Evolutionary conservation across 1,284 basidiomycete species (phyloP).

Genomic region (Moniliophthora roreri): DNA sequence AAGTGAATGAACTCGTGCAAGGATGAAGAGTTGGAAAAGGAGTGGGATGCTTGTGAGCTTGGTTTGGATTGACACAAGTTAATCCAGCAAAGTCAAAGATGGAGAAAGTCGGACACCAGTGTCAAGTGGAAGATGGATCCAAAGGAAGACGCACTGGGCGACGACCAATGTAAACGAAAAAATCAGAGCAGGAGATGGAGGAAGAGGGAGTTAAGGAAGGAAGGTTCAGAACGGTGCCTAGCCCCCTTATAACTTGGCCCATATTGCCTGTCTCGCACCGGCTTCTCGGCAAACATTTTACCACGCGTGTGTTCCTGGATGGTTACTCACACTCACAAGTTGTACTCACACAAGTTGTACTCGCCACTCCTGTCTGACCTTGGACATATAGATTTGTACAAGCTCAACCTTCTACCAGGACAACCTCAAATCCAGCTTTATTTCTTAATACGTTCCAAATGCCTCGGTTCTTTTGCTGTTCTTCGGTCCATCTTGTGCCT

Average conservation of each 20-base stretch:
- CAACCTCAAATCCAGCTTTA: no score
- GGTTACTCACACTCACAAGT: no score
- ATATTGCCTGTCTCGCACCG: neutral
- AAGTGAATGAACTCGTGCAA: constrained; percentile 12
- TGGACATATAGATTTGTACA: no score
- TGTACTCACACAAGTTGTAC: no score
- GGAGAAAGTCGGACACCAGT: neutral
- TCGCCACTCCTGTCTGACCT: no score
- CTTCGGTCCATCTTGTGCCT: no score
- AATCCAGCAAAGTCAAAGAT: neutral
- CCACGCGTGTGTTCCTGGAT: no score
- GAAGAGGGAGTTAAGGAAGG: neutral
- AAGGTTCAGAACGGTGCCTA: neutral
- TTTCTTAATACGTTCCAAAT: no score
- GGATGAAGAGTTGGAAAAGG: constrained; percentile 11
- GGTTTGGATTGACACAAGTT: neutral
- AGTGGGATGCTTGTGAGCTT: constrained; percentile 11
- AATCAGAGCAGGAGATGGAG: constrained; percentile 1
- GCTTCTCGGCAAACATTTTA: no score
- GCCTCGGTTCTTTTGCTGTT: no score
- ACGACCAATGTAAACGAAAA: neutral
- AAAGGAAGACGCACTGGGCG: constrained; percentile 3
- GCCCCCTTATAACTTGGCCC: neutral
- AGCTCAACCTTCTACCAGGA: no score
- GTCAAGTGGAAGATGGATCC: neutral